Evolutionary conservation across 2,329 filamentous ascomycete species (phyloP), one percentile per base, ranked within the genome.

Genomic region (Colletotrichum lupini): DNA sequence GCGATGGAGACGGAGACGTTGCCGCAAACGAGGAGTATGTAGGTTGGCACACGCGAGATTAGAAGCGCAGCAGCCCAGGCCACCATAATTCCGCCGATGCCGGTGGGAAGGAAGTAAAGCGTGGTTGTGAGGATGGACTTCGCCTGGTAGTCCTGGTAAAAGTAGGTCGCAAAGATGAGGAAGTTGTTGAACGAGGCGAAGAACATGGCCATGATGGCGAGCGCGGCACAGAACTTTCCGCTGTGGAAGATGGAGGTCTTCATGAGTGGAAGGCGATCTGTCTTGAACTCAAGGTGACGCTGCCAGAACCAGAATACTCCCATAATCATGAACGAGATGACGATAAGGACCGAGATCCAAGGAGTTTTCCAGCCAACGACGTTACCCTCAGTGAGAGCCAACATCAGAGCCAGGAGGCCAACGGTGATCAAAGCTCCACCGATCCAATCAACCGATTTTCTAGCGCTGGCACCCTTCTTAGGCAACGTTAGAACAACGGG

Each of bases 121-220:
- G 91, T 93, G 0, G 92, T 93, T 75, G 93, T 88, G n/a, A 93
- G 83, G 0, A 91, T 84, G 0, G 85, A 86, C 1, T 91, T 85
- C 0, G 87, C 88, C 76, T 92, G 91, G 78, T 89, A 93, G 75
- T 92, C 87, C 80, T 94, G 92, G 81, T 90, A 94, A 81, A 90
- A 93, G 80, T 92, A 94, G 5, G 92, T 94, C 1, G 91, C 88
- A 76, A 88, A 93, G 73, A 94, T 85, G 52, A 93, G 82, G 76
- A 88, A 93, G 79, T 92, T 91, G 82, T 92, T 93, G 82, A 94
- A 94, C 2, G 87, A 85, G 22, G 88, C 87, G 77, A 92, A 93
- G 82, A 93, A 93, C 1, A 93, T 80, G 0, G 85, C 85, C 88
- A 93, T 92, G 76, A 92, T 90, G 37, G 87, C 78, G 84, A 93